These are phyloP conservation scores for Hymenotorrendiella dingleyae DNA, from an alignment of 2,329 filamentous ascomycete genomes.

Conservation along the genomic window DNA sequence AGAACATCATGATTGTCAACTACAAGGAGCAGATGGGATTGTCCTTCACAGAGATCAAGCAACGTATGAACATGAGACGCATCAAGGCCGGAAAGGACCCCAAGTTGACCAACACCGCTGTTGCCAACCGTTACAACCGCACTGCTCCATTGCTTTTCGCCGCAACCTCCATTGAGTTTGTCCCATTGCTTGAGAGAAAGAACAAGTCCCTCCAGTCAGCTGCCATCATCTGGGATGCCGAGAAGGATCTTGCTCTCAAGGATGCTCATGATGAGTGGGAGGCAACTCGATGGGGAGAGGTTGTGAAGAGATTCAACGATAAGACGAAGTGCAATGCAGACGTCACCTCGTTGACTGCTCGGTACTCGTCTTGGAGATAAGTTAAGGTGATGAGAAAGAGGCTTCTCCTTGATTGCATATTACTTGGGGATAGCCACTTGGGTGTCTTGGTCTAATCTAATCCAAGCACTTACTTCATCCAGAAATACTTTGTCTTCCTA, in stretches of 20 bases:
- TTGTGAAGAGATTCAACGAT: constrained; percentile 15
- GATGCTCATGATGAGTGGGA: constrained; percentile 15
- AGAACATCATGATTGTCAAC: constrained; percentile 29
- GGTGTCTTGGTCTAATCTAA: too few species aligned
- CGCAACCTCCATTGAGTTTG: constrained; percentile 20
- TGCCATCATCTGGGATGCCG: constrained; percentile 14
- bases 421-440: too few species aligned
- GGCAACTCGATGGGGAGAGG: constrained; percentile 17
- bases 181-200: constrained; percentile 18
- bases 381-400: too few species aligned
- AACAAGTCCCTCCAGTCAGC: neutral
- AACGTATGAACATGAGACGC: constrained; percentile 20
- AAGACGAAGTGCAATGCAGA: constrained; percentile 12
- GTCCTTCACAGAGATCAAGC: constrained; percentile 20
- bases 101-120: constrained; percentile 19
- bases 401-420: too few species aligned
- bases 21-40: constrained; percentile 19
- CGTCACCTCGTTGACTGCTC: constrained; percentile 3
- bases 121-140: constrained; percentile 27
- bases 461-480: too few species aligned
- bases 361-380: too few species aligned
- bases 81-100: constrained; percentile 15
- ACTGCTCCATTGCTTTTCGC: constrained; percentile 28
- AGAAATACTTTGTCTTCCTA: too few species aligned
- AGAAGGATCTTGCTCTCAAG: constrained; percentile 18